Evolutionary conservation across 2,329 filamentous ascomycete genomes (phyloP), one percentile per base, ranked within the genome.

Genomic region (Polytolypa hystricis): DNA sequence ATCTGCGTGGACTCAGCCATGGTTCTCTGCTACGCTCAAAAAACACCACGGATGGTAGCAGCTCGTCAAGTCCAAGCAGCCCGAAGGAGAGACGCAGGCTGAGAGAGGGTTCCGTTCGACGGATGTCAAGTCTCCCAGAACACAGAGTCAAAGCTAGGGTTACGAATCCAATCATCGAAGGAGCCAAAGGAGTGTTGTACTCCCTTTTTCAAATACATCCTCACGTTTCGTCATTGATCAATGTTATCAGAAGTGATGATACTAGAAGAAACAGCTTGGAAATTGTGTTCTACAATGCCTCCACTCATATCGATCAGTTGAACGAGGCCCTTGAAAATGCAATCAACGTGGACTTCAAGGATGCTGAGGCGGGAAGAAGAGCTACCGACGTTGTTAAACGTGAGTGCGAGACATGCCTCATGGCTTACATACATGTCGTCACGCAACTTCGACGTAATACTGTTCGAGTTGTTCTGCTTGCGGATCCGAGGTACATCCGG

Each of bases 1-100:
- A 75, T 53, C 59, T 73, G 40, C 68, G 71, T 32, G 71, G 70
- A 6, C 65, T 73, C 41, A 77, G 72, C 47, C 68, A 76, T 51
- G 71, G 70, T 9, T 74, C 72, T 19, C 61, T 70, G 7, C 53
- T 70, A 34, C 55, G 58, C 44, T 48, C 55, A n/a, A 54, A 58
- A 23, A 51, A 53, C 21, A 46, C 51, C 6, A 55, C 47, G 39
- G 54, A 51, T 14, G 46, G 51, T 29, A 59, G 54, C 43, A 64
- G 57, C 47, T 61, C 64, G 11, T 61, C 61, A 5, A 65, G 61
- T 39, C 62, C 63, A 10, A 62, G 53, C 38, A 67, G 63, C 39
- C 64, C 62, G 19, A 54, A 56, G 38, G 64, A 65, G 27, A 53
- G 56, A 28, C 56, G 60, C 35, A 56, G 58, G 14, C 46, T 60